Conservation (phyloP, 495 filamentous ascomycete genomes). For the Penicillium longicatenatum region DNA sequence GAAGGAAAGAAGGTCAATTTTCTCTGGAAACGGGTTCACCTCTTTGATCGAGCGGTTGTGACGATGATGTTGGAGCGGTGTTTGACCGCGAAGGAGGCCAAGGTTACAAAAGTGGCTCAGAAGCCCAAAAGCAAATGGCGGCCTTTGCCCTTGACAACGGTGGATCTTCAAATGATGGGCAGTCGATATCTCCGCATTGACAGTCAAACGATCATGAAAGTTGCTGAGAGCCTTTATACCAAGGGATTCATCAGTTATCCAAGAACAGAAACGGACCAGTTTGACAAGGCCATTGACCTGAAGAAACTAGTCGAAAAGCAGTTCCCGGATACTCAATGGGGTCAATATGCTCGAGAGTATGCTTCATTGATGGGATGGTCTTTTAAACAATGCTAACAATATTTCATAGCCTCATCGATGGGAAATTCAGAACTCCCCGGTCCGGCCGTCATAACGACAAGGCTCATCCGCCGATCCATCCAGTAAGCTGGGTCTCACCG, state of each 20-base stretch:
- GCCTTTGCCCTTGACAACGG: slow-evolving; percentile 89
- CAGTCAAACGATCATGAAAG: slow-evolving; percentile 83
- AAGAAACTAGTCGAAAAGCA: slow-evolving; percentile 82
- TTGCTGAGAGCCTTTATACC: slow-evolving; percentile 88
- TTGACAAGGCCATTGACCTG: slow-evolving; percentile 88
- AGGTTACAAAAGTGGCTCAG: slow-evolving; percentile 77
- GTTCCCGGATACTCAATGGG: slow-evolving; percentile 73
- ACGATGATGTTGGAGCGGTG: slow-evolving; percentile 85
- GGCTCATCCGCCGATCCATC: slow-evolving; percentile 96
- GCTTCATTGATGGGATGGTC: background rate
- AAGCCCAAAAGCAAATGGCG: slow-evolving; percentile 95
- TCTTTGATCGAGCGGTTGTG: slow-evolving; percentile 86
- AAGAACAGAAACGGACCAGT: slow-evolving; percentile 94
- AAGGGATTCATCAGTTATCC: slow-evolving; percentile 97
- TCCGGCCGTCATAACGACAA: slow-evolving; percentile 89
- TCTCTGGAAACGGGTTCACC: slow-evolving; percentile 75
- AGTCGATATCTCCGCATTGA: slow-evolving; percentile 82
- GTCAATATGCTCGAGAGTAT: slow-evolving; percentile 72
- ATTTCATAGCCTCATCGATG: slow-evolving; percentile 62
- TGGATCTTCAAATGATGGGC: slow-evolving; percentile 98
- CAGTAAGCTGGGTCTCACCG: slow-evolving; percentile 74
- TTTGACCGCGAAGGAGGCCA: slow-evolving; percentile 71
- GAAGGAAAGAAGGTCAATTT: slow-evolving; percentile 83
- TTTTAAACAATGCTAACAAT: slow-evolving; percentile 14
- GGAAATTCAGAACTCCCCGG: slow-evolving; percentile 78